Conservation (phyloP, 805 yeast genomes). For the Candida lessepsii region DNA sequence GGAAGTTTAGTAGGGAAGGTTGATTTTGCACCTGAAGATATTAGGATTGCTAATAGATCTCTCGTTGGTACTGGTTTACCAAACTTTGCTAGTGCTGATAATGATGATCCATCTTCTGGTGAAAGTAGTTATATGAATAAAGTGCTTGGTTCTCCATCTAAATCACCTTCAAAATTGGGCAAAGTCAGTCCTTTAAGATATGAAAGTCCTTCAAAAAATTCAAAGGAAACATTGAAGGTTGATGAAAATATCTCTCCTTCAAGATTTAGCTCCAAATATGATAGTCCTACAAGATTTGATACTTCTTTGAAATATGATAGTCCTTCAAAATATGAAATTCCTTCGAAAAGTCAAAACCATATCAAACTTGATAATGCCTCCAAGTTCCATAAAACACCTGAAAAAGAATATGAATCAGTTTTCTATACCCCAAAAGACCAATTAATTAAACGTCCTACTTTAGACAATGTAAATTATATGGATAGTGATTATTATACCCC, state of each 20-base stretch:
- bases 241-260: too few species aligned
- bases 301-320: not conserved
- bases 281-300: too few species aligned
- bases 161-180: not conserved
- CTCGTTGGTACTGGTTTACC: slow-evolving; percentile 70
- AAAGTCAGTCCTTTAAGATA: not conserved
- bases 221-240: too few species aligned
- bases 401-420: not conserved
- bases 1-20: slow-evolving; percentile 60
- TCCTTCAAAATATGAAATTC: not conserved
- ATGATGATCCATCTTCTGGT: slow-evolving; percentile 20
- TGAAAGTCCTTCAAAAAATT: not conserved
- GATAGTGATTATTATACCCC: slow-evolving; percentile 18
- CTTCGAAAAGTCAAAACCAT: not conserved
- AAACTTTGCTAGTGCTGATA: slow-evolving; percentile 56
- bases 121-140: slow-evolving; percentile 24
- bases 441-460: slow-evolving; percentile 6
- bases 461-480: slow-evolving; percentile 9
- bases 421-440: slow-evolving; percentile 12
- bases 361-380: not conserved
- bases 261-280: too few species aligned
- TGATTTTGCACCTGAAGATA: slow-evolving; percentile 65
- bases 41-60: slow-evolving; percentile 67
- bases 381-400: slow-evolving; percentile 4
- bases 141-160: slow-evolving; percentile 18